Evolutionary conservation across 1,139 yeast genomes (phyloP).

Genomic region (Sugiyamaella xylanicola): DNA sequence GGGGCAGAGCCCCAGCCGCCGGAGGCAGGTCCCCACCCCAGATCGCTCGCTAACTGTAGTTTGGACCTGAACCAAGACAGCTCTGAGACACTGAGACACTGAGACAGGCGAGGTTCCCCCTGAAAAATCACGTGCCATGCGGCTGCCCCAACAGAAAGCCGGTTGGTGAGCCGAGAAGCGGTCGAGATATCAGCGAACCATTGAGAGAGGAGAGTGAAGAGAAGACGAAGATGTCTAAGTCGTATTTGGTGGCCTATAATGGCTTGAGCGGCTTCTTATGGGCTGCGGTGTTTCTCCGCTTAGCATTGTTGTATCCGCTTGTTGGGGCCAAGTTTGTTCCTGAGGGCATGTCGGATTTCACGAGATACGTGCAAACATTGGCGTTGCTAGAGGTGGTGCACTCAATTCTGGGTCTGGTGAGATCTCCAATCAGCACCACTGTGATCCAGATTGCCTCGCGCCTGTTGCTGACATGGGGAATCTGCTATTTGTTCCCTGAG

Average conservation of each 20-base stretch:
- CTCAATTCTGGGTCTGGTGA: slow-evolving; percentile 71
- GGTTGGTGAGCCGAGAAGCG: background rate
- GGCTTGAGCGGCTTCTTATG: slow-evolving; percentile 67
- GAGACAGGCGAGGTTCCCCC: too few relatives aligned
- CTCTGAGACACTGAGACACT: too few relatives aligned
- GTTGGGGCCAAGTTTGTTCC: slow-evolving; percentile 55
- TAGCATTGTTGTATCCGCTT: slow-evolving; percentile 42
- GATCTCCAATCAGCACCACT: slow-evolving; percentile 83
- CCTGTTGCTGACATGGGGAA: slow-evolving; percentile 78
- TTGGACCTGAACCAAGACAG: too few relatives aligned
- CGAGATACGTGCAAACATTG: slow-evolving; percentile 74
- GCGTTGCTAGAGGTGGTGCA: slow-evolving; percentile 84
- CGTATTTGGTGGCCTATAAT: slow-evolving; percentile 58
- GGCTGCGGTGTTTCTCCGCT: slow-evolving; percentile 55
- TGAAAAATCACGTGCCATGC: background rate
- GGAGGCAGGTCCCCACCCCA: background rate
- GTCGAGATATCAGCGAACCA: background rate
- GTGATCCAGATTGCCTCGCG: slow-evolving; percentile 86
- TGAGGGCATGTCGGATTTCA: slow-evolving; percentile 58
- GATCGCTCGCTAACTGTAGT: too few relatives aligned
- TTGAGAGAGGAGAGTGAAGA: background rate
- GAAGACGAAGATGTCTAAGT: slow-evolving; percentile 12
- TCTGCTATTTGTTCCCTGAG: slow-evolving; percentile 70
- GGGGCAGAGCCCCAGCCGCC: slow-evolving; percentile 1
- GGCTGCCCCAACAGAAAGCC: background rate